Evolutionary conservation across 1,139 yeast species (phyloP), one percentile per base, ranked within the genome.

Genomic region (Blastobotrys elegans): DNA sequence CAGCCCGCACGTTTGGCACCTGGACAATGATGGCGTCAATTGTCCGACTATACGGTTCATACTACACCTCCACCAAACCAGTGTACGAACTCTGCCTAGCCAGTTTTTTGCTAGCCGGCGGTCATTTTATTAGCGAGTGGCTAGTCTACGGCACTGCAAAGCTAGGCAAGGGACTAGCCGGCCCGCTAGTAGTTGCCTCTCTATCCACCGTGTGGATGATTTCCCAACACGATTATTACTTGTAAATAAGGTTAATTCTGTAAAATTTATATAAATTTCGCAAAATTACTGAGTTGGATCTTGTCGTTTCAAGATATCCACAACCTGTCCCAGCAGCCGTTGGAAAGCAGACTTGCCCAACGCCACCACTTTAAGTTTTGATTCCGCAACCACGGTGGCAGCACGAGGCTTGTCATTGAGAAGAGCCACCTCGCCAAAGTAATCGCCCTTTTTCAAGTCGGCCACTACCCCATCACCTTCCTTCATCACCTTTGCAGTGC

Each of bases 1-100:
- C 95, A 57, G 96, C 97, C 8, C 77, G 98, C 60, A 92, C 98
- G 0, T 92, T 92, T 66, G 98, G 98, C 27, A 92, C 98, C 1
- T 92, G 98, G 98, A 92, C 98, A 0, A 72, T 90, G 46, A 76
- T 90, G 56, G 83, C 97, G 1, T 79, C 96, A 1, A 73, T 92
- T 38, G 81, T 92, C 44, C 79, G 98, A 63, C 75, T 83, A 56
- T 89, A 86, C 63, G 96, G 96, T 42, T 95, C 98, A 5, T 84
- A 83, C 67, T 73, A 85, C 63, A 70, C 86, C 53, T 69, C 71
- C 50, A 79, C 8, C 18, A 37, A 43, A 16, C 45, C 51, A 51
- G 78, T 89, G 46, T 92, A 80, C 66, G 82, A 86, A 58, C 73
- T 92, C 57, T 84, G 94, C 27, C 76, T 87, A 61, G 83, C 85